Evolutionary conservation across 257 asterid genomes (phyloP), one percentile per base, ranked within the genome.

Genomic region (Solanum chmielewskii): DNA sequence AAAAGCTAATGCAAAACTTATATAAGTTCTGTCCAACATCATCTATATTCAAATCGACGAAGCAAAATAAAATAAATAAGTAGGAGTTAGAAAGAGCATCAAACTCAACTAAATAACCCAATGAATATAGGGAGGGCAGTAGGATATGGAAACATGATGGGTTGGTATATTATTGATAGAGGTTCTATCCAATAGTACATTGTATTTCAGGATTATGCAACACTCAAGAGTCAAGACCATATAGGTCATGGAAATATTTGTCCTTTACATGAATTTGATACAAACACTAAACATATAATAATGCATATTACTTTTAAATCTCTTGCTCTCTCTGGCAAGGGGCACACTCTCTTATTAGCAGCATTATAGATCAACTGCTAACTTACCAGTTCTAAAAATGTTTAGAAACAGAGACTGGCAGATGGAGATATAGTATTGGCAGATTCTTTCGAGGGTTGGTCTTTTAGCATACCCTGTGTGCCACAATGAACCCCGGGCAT

Each of bases 401-500:
- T 94, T 93, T 83, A 94, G 89, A 88, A 94, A 89, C 97, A 94
- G 75, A 94, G 85, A 86, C 90, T 76, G 76, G 93, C 90, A 20
- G 94, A 92, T 29, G 96, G 71, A 86, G 94, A 75, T 16, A 92
- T 47, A 2, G 89, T 45, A 87, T 90, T 91, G 29, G 74, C 86
- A 42, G 89, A 85, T 87, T 87, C 89, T 33, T 85, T 88, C 5
- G 90, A 76, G 42, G 90, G 89, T 14, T 92, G 89, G 66, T 89
- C 94, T 92, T 92, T 90, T 6, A 47, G 68, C 42, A 89, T 82
- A 42, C 86, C 93, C 88, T 88, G 90, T 23, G 86, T 86, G 69
- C 91, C 91, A 76, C 93, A 91, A 42, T 83, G 91, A 89, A 87
- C 88, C 86, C 83, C 90, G 25, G 83, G 70, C 29, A n/a, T 4